Evolutionary conservation across 2,329 filamentous ascomycete genomes (phyloP), one percentile per base, ranked within the genome.

Genomic region (Pseudophaeomoniella oleicola): DNA sequence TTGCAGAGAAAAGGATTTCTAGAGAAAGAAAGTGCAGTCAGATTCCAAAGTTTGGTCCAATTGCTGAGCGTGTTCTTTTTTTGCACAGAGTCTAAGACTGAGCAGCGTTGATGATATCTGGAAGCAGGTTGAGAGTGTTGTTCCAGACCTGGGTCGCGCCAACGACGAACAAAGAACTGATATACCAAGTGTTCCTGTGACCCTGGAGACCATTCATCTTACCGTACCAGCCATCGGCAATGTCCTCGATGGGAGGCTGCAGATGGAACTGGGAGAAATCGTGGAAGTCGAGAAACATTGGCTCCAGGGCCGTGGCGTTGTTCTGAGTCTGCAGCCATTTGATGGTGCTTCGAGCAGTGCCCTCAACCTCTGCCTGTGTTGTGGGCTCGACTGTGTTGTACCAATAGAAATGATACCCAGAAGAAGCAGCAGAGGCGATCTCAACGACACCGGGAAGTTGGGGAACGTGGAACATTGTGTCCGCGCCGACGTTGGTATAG

Each of bases 151-250:
- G 9, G 13, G n/a, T 35, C 14, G n/a, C 13, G 5, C 33, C 33
- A 13, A 14, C n/a, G 30, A 38, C 33, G 19, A 48, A 64, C 3
- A 62, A 56, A 11, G 55, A 54, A 1, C 64, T 64, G 0, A 62
- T 66, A 42, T 58, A 67, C 46, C 51, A 68, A 0, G 63, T 67
- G n/a, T 55, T 58, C 13, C 52, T 47, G 12, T 55, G 41, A 0
- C 64, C 64, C 46, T 68, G 64, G 17, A 69, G 46, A 2, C 46
- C 55, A 43, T 60, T 55, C 34, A 64, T 47, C 30, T 55, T 43
- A 27, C 53, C 50, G 38, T 67, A 60, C 34, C 66, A 66, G 0
- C 63, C 63, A 5, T 37, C 42, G 14, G 40, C 44, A 37, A 67
- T 58, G 9, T 53, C 50, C 2, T 55, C 46, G 2, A 47, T 41